A percentile compares a stretch with the other conserved stretches of the same genome.
These are phyloP conservation scores for Penicillium daleae DNA, from an alignment of 495 filamentous ascomycete species.

Conservation along the genomic window DNA sequence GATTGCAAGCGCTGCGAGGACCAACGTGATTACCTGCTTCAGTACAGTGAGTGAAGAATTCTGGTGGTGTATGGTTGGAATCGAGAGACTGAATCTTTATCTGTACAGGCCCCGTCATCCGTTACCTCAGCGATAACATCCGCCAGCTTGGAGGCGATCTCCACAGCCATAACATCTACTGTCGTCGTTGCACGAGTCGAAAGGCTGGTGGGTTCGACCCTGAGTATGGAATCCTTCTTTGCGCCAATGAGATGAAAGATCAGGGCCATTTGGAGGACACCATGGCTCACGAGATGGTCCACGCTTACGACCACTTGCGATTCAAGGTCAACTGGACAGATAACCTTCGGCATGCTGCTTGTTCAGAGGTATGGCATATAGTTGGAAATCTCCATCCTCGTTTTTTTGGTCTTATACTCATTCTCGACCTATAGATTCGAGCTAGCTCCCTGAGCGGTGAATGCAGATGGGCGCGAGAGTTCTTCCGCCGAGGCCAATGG, in stretches of 20 bases:
- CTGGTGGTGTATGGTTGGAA: neutral
- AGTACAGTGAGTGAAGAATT: conserved; percentile 58
- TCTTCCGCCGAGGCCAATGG: conserved; percentile 81
- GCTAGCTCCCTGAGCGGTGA: conserved; percentile 91
- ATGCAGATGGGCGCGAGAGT: conserved; percentile 87
- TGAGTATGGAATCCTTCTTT: conserved; percentile 82
- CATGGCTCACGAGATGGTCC: conserved; percentile 95
- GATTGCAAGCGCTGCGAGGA: conserved; percentile 81
- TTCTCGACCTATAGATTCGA: conserved; percentile 65
- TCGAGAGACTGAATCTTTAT: conserved; percentile 13
- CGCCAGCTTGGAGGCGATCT: conserved; percentile 74
- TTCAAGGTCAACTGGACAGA: conserved; percentile 85
- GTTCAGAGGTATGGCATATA: conserved; percentile 74
- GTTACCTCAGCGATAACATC: conserved; percentile 81
- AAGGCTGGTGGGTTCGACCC: conserved; percentile 82
- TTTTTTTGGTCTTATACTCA: neutral
- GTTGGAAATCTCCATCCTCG: neutral
- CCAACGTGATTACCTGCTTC: conserved; percentile 75
- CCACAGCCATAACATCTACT: conserved; percentile 74
- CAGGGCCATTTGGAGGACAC: conserved; percentile 86
- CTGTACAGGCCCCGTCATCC: conserved; percentile 69
- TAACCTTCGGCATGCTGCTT: conserved; percentile 85
- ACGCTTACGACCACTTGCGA: conserved; percentile 90
- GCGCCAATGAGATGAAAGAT: conserved; percentile 82
- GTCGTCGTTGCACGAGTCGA: conserved; percentile 69